Base-by-base conservation (phyloP, 1,139 yeast genomes). In the Protomyces pachydermus region DNA sequence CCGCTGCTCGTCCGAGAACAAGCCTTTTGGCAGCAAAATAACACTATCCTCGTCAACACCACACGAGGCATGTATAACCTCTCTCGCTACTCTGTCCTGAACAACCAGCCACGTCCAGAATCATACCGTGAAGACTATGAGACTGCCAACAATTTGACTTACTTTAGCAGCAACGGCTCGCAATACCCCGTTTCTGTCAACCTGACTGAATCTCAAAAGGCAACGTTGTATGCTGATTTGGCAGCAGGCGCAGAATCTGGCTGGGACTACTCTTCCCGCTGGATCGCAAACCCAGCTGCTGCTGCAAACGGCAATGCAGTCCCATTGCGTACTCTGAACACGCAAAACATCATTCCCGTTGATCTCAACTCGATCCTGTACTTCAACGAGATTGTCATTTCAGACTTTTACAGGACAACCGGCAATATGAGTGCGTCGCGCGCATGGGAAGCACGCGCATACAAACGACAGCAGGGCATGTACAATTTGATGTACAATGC, bases 31-130 rank as follows among this genome's bases (percentile, higher is more conserved):
- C 38, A 51, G 16, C 25, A 16, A 42, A 45, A 48, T 25, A 32
- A 50, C 23, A 50, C 37, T 2, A 34, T 50, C 28, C 37, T 25
- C 14, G 37, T 50, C 35, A 32, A 50, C 37, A 50, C 54, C 37
- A 50, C 37, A 6, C 14, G 18, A 2, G 54, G 37, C 16, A 50
- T 50, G 54, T 50, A 50, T n/a, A 50, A 50, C 5, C 37, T 25
- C 20, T 50, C 54, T 14, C 16, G 54, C 2, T 50, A 25, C 9
- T 14, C 37, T 14, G 35, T 50, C 12, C 25, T 50, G 9, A 35
- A 58, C 56, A 58, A 39, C 18, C 62, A 57, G 32, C 65, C 65
- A 16, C 64, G 65, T n/a, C 65, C 65, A 23, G 65, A 62, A 37
- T 45, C 60, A 9, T 62, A 52, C 42, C 42, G 42, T 32, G 65